A percentile compares a stretch with the other conserved stretches of the same genome.
phyloP scores from a whole-genome alignment of 176 grass and related monocot genomes.

The Saccharum officinarum region DNA sequence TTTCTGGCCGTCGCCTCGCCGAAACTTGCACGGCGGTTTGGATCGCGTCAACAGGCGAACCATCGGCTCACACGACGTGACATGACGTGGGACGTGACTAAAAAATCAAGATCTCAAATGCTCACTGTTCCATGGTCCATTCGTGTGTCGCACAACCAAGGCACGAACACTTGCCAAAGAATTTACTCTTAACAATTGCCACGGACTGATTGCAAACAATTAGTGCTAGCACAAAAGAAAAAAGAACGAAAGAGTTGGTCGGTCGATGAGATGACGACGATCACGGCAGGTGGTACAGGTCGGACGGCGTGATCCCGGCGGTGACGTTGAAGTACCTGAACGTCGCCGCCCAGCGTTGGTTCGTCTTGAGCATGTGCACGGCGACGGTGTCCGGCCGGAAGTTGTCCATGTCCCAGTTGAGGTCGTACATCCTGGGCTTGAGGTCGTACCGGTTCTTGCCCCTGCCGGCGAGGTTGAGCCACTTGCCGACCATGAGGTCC shows the following conservation, averaged over 20 bases:
- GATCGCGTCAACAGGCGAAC: not conserved
- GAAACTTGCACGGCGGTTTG: not conserved
- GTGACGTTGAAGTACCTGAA: constrained; percentile 79
- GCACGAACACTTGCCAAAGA: not conserved
- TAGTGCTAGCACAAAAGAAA: too few species aligned
- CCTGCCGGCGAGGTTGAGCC: constrained; percentile 54
- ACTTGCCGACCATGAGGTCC: constrained; percentile 67
- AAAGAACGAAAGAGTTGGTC: not conserved
- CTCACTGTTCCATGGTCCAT: not conserved
- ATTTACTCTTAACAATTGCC: not conserved
- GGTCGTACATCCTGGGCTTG: constrained; percentile 79
- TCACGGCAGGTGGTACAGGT: constrained; percentile 40
- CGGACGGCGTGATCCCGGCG: constrained; percentile 26
- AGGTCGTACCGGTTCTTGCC: constrained; percentile 62
- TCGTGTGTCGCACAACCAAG: constrained; percentile 6
- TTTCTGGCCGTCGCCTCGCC: not conserved
- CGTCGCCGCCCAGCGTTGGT: constrained; percentile 52
- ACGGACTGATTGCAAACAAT: not conserved
- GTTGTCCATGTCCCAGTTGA: constrained; percentile 51
- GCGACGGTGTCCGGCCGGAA: constrained; percentile 66
- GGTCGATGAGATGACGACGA: not conserved
- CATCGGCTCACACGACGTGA: not conserved
- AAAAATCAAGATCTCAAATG: too few species aligned
- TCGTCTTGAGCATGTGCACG: constrained; percentile 77
- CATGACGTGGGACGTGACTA: not conserved